phyloP scores from a whole-genome alignment of 164 flowering plant genomes.

The Vitis amurensis region DNA sequence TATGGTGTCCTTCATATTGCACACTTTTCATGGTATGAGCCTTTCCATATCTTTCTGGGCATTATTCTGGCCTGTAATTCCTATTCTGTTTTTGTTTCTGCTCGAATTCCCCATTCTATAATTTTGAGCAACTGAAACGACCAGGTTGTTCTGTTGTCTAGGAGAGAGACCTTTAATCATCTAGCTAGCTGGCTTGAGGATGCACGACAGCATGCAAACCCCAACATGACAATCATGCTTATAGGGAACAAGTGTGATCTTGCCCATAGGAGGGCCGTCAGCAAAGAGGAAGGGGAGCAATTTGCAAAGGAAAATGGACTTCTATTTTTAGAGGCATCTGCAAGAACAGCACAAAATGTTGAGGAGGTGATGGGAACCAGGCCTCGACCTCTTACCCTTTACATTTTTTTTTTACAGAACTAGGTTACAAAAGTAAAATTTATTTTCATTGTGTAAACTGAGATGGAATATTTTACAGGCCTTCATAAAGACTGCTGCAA shows the following conservation, averaged over 20 bases:
- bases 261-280: constrained; percentile 79
- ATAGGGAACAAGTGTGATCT: constrained; percentile 87
- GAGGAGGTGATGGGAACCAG: constrained; percentile 56
- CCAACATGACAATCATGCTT: constrained; percentile 86
- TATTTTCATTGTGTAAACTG: background rate
- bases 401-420: background rate
- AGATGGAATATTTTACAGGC: constrained; percentile 42
- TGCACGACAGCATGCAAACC: constrained; percentile 87
- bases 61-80: background rate
- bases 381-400: background rate
- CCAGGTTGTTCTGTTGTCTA: constrained; percentile 13
- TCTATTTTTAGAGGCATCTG: constrained; percentile 85
- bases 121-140: background rate
- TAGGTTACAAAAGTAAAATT: background rate
- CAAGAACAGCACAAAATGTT: constrained; percentile 84
- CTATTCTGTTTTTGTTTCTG: background rate
- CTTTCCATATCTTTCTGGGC: too few relatives aligned
- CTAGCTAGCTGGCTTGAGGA: constrained; percentile 90
- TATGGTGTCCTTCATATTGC: background rate
- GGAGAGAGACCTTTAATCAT: constrained; percentile 94
- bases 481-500: constrained; percentile 75
- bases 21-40: too few relatives aligned
- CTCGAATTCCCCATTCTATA: background rate
- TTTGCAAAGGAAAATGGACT: constrained; percentile 93
- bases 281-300: constrained; percentile 90